Conservation (phyloP, 768 basidiomycete genomes). For the Chalciporus piperatus region DNA sequence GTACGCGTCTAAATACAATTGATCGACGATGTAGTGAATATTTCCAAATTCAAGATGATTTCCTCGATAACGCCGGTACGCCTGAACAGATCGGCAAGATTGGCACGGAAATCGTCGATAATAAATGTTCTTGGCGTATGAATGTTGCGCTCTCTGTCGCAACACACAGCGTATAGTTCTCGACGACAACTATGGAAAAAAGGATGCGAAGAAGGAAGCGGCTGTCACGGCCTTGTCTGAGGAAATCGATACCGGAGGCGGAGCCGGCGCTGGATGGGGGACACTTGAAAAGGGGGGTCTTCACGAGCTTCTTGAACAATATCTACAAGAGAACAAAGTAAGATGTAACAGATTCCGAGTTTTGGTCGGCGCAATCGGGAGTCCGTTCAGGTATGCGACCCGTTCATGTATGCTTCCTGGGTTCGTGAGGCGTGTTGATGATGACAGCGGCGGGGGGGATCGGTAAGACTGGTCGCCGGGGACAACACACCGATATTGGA, state of each 20-base stretch:
- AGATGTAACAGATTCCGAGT: neutral
- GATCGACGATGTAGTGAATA: constrained; percentile 83
- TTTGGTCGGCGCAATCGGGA: too few species aligned
- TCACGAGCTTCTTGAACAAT: constrained; percentile 84
- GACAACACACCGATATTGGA: too few species aligned
- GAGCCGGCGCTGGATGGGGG: constrained; percentile 37
- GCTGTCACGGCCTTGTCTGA: constrained; percentile 72
- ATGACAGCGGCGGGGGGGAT: too few species aligned
- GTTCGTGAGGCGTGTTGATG: too few species aligned
- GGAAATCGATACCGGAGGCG: constrained; percentile 69
- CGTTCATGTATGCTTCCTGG: too few species aligned
- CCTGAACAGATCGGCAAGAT: constrained; percentile 95
- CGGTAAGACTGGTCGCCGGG: too few species aligned
- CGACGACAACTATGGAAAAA: constrained; percentile 67
- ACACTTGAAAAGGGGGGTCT: constrained; percentile 63
- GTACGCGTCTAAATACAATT: constrained; percentile 17
- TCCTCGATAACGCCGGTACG: constrained; percentile 86
- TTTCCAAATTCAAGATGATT: constrained; percentile 99
- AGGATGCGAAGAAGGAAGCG: constrained; percentile 45
- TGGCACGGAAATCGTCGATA: constrained; percentile 97
- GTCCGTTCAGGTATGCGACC: too few species aligned
- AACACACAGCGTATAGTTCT: constrained; percentile 52
- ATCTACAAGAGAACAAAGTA: constrained; percentile 70
- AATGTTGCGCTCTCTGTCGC: constrained; percentile 75
- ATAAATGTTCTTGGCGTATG: constrained; percentile 99